These are phyloP conservation scores for Vicia villosa DNA, from an alignment of 306 rosid species.

Conservation along the genomic window DNA sequence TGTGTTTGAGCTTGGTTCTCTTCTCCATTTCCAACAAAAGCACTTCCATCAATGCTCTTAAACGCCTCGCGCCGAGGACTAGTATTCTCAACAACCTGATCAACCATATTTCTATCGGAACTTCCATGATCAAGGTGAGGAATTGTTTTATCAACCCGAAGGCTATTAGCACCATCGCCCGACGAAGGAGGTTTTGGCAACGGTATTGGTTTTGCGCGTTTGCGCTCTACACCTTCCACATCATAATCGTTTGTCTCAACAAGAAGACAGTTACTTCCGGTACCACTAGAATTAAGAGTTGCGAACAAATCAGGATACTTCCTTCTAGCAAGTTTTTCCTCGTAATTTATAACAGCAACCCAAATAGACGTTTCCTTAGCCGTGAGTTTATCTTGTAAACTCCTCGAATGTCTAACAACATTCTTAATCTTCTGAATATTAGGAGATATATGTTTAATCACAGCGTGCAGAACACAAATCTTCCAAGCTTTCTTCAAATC, in stretches of 20 bases:
- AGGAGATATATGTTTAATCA: constrained; percentile 71
- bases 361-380: constrained; percentile 72
- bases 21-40: background rate
- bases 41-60: background rate
- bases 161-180: background rate
- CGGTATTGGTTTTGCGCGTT: background rate
- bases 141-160: background rate
- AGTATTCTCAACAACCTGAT: background rate
- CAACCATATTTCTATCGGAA: background rate
- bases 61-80: no score
- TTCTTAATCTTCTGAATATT: constrained; percentile 55
- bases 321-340: constrained; percentile 52
- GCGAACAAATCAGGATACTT: constrained; percentile 6
- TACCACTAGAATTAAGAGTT: no score
- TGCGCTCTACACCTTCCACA: background rate
- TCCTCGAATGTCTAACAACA: constrained; percentile 56
- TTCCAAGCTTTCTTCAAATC: constrained; percentile 81
- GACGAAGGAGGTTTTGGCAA: no score
- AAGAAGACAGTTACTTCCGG: background rate
- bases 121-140: background rate
- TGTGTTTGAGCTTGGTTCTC: background rate
- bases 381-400: constrained; percentile 69
- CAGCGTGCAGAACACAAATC: constrained; percentile 60
- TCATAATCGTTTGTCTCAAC: background rate
- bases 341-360: constrained; percentile 59